These are phyloP conservation scores for Trichoderma aggressivum DNA, from an alignment of 2,329 filamentous ascomycete genomes.

Conservation along the genomic window DNA sequence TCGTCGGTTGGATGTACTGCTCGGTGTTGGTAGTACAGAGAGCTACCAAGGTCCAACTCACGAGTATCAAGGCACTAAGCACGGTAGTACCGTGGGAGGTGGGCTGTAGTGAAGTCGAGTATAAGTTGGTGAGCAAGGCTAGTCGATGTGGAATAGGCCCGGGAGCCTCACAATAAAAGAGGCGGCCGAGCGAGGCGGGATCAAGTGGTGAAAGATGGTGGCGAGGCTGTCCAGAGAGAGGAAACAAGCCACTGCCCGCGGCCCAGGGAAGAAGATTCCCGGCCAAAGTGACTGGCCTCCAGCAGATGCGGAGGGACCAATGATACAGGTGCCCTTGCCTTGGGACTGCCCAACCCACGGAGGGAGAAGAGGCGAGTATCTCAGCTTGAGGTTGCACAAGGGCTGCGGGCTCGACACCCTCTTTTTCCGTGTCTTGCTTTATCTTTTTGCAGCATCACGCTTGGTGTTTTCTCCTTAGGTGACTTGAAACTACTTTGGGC, in stretches of 20 bases:
- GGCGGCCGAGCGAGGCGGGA: not conserved
- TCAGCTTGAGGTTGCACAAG: constrained; percentile 18
- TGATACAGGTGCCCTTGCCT: constrained; percentile 18
- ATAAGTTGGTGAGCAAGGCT: not conserved
- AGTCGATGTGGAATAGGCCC: not conserved
- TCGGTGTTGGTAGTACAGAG: not conserved
- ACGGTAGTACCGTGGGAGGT: not conserved
- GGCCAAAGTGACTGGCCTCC: not conserved
- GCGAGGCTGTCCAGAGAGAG: not conserved
- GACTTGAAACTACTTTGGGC: not conserved
- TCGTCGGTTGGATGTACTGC: not conserved
- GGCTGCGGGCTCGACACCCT: constrained; percentile 11
- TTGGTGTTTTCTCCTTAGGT: not conserved
- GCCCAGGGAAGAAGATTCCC: not conserved
- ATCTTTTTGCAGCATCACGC: not conserved
- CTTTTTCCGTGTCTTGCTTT: not conserved
- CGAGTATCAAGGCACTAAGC: not conserved
- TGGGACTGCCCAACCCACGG: constrained; percentile 15
- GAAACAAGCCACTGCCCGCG: not conserved
- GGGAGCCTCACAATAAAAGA: not conserved
- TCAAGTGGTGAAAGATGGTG: not conserved
- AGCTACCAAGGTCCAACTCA: not conserved
- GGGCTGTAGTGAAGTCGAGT: not conserved
- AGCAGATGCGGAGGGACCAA: constrained; percentile 20
- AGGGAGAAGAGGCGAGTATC: constrained; percentile 9